A percentile compares a stretch with the other conserved stretches of the same genome.
Evolutionary conservation across 1,139 yeast species (phyloP).

Genomic region (Scheffersomyces quercinus): DNA sequence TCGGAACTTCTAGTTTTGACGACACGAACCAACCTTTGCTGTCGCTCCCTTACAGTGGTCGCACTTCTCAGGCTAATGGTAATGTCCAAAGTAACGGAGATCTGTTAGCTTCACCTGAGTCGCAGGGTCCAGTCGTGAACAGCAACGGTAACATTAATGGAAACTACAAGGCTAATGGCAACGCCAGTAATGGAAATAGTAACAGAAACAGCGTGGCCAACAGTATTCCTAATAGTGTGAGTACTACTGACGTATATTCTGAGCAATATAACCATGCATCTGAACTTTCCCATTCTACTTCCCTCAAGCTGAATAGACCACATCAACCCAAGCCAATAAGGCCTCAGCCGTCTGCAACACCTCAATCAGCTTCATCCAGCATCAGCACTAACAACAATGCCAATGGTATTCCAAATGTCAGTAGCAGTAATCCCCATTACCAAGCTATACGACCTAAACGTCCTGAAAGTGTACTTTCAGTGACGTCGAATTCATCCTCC

Average conservation of each 20-base stretch:
- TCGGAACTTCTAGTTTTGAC: constrained; percentile 47
- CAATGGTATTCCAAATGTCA: no score
- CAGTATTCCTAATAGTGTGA: neutral
- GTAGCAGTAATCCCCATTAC: constrained; percentile 15
- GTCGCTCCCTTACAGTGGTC: constrained; percentile 20
- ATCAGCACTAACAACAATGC: constrained; percentile 1
- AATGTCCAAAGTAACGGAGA: neutral
- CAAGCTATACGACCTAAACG: constrained; percentile 36
- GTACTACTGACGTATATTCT: neutral
- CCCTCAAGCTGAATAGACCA: constrained; percentile 8
- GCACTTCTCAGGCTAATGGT: neutral
- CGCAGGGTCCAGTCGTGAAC: constrained; percentile 1
- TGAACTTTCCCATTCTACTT: neutral
- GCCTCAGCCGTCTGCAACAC: constrained; percentile 13
- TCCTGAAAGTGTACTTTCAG: constrained; percentile 45
- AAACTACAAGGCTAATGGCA: neutral
- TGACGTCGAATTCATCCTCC: constrained; percentile 39
- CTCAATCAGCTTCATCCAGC: constrained; percentile 17
- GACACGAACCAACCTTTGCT: constrained; percentile 39
- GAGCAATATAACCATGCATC: no score
- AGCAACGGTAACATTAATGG: constrained; percentile 16
- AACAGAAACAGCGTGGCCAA: neutral
- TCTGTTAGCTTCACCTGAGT: constrained; percentile 1
- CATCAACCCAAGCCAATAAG: constrained; percentile 24
- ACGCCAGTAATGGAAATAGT: neutral